Evolutionary conservation across 139 green algal species (phyloP).

Genomic region (Picocystis salinarum): DNA sequence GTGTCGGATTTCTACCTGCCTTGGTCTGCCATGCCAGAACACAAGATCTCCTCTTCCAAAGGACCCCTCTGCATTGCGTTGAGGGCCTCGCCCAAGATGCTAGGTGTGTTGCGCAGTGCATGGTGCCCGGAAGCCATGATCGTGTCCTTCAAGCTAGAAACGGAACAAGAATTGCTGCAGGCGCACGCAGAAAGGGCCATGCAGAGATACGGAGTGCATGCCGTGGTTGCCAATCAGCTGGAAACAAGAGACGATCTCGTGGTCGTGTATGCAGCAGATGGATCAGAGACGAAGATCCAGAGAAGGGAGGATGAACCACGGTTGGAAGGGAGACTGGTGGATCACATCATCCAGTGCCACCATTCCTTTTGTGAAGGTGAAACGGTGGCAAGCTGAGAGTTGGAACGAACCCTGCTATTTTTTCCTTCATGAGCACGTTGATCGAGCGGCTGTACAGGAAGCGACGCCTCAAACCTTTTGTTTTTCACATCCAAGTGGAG

Average conservation of each 20-base stretch:
- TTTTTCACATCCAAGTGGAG: too few species aligned
- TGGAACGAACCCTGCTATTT: too few species aligned
- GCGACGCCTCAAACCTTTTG: too few species aligned
- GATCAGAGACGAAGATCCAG: too few species aligned
- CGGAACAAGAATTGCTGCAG: slow-evolving; percentile 45
- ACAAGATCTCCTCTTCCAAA: slow-evolving; percentile 88
- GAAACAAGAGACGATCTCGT: slow-evolving; percentile 66
- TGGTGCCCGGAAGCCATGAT: slow-evolving; percentile 72
- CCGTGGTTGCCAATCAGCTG: slow-evolving; percentile 87
- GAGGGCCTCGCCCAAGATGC: slow-evolving; percentile 74
- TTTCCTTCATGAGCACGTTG: too few species aligned
- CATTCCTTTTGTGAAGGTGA: too few species aligned
- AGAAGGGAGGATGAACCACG: too few species aligned
- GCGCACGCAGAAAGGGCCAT: slow-evolving; percentile 39
- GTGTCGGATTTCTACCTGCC: slow-evolving; percentile 95
- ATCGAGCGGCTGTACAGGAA: too few species aligned
- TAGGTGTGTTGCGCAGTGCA: slow-evolving; percentile 40
- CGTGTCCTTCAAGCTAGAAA: slow-evolving; percentile 98
- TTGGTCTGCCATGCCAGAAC: slow-evolving; percentile 68
- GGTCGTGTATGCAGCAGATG: too few species aligned
- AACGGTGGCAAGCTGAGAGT: too few species aligned
- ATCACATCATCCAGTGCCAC: too few species aligned
- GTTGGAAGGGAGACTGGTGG: too few species aligned
- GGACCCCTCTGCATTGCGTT: slow-evolving; percentile 36
- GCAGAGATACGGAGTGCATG: slow-evolving; percentile 55